Evolutionary conservation across 2,329 filamentous ascomycete genomes (phyloP).

Genomic region (Sporothrix protearum): DNA sequence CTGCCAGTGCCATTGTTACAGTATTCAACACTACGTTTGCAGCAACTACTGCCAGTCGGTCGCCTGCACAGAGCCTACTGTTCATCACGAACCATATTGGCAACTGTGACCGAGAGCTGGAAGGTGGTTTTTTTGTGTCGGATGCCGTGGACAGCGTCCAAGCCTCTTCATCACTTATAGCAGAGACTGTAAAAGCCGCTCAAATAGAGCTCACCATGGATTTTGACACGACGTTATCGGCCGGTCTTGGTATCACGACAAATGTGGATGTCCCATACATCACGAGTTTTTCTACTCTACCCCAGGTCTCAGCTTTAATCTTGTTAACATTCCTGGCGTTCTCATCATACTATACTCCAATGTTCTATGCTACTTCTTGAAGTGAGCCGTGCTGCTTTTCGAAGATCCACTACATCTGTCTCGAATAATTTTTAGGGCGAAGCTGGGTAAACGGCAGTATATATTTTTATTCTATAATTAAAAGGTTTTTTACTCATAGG

Average conservation of each 20-base stretch:
- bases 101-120: constrained; percentile 40
- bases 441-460: too few relatives aligned
- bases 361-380: too few relatives aligned
- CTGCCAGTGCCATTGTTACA: constrained; percentile 30
- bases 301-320: constrained; percentile 37
- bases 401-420: too few relatives aligned
- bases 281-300: constrained; percentile 38
- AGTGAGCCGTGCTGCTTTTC: too few relatives aligned
- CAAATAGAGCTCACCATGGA: constrained; percentile 42
- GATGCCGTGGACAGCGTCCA: constrained; percentile 33
- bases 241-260: constrained; percentile 38
- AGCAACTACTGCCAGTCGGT: constrained; percentile 31
- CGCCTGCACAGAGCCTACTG: constrained; percentile 32
- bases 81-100: constrained; percentile 44
- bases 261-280: constrained; percentile 37
- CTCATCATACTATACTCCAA: too few relatives aligned
- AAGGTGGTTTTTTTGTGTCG: constrained; percentile 41
- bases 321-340: constrained; percentile 42
- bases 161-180: constrained; percentile 34
- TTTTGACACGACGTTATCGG: constrained; percentile 40
- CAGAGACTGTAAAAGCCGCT: constrained; percentile 35
- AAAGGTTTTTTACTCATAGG: too few relatives aligned
- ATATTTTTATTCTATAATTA: too few relatives aligned
- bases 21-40: constrained; percentile 33
- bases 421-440: too few relatives aligned